Evolutionary conservation across 257 asterid genomes (phyloP), one percentile per base, ranked within the genome.

Genomic region (Buddleja alternifolia): DNA sequence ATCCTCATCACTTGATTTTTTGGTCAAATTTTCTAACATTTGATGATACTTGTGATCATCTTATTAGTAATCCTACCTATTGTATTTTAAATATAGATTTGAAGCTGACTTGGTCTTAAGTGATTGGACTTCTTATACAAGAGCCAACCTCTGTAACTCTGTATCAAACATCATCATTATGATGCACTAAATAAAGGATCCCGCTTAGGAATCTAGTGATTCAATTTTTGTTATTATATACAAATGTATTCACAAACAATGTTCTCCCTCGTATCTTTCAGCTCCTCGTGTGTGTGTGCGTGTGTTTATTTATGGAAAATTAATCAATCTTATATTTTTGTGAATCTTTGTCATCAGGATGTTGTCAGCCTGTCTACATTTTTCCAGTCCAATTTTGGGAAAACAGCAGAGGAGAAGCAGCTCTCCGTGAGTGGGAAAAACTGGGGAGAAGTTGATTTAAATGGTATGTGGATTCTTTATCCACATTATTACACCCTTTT

Each of bases 381-480:
- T 80, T 87, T 94, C 86, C 96, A 87, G 79, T 83, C 82, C 61
- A 82, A 78, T 73, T 86, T 81, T 58, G 96, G 85, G 54, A 73
- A 75, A 67, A 66, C 84, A n/a, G 90, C 97, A 16, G 96, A 83
- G 84, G 97, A 94, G 76, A 94, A 94, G 70, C 99, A 94, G 75
- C 97, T 91, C 46, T 87, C 97, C 24, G 82, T 94, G 67, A 91
- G 99, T 79, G 97, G 99, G 56, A 94, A 87, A 80, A 94, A 94
- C 72, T 91, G 96, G 95, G 99, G 97, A 63, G 99, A 94, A 73
- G 97, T 94, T 78, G 96, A 94, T 81, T 75, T 94, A 52, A 81
- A 85, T 78, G 99, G 99, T 93, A 64, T 41, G 82, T 66, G 45
- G 34, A 8, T 65, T 39, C 24, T 56, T 62, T 63, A 17, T 14